phyloP scores from a whole-genome alignment of 805 yeast genomes.

The Wickerhamiella vanderwaltii region DNA sequence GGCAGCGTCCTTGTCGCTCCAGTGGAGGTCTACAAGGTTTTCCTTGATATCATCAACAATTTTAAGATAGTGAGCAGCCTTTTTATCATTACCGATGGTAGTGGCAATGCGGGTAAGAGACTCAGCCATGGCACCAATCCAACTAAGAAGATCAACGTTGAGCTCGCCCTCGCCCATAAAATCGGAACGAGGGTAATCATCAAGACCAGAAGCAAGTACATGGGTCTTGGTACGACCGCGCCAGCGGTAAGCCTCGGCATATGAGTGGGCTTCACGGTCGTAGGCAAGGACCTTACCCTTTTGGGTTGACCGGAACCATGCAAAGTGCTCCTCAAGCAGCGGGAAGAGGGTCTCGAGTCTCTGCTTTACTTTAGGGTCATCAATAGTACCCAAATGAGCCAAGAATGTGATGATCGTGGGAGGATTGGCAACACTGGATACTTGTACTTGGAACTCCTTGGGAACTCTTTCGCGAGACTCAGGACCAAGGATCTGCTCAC shows the following conservation, averaged over 20 bases:
- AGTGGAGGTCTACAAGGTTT: conserved; percentile 65
- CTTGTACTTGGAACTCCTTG: conserved; percentile 66
- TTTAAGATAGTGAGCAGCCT: conserved; percentile 39
- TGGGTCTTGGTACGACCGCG: conserved; percentile 77
- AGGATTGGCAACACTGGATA: conserved; percentile 85
- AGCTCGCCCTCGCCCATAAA: conserved; percentile 80
- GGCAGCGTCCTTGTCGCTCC: conserved; percentile 53
- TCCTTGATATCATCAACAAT: conserved; percentile 45
- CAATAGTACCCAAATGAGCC: conserved; percentile 36
- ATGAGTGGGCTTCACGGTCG: conserved; percentile 42
- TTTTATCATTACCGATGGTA: conserved; percentile 46
- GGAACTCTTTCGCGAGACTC: conserved; percentile 89
- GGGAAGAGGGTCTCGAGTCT: conserved; percentile 52
- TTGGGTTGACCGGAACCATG: conserved; percentile 78
- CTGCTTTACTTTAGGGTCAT: conserved; percentile 4
- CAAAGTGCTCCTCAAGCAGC: conserved; percentile 58
- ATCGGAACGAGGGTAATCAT: conserved; percentile 82
- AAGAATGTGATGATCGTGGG: conserved; percentile 69
- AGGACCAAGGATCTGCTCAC: conserved; percentile 86
- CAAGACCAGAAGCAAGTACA: conserved; percentile 85
- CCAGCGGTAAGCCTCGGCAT: conserved; percentile 75
- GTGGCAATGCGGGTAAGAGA: conserved; percentile 66
- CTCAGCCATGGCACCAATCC: conserved; percentile 90
- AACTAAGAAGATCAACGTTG: conserved; percentile 76
- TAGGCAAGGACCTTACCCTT: conserved; percentile 61